phyloP scores from a whole-genome alignment of 2,329 filamentous ascomycete species.

The Exophiala lecanii-corni region DNA sequence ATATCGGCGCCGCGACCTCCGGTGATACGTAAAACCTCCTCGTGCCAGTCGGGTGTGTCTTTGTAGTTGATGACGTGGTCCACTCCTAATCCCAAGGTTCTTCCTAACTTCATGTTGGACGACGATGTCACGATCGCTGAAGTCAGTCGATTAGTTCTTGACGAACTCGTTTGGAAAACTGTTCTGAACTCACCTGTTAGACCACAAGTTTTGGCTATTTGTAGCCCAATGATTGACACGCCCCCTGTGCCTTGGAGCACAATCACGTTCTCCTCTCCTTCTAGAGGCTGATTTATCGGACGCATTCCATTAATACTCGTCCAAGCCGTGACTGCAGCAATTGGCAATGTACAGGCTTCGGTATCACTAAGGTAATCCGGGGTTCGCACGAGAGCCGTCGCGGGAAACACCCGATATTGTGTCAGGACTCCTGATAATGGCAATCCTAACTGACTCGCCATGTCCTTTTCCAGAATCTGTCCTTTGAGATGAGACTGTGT shows the following conservation, averaged over 20 bases:
- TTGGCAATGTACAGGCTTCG: slow-evolving; percentile 39
- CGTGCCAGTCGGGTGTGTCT: slow-evolving; percentile 53
- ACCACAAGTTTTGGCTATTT: slow-evolving; percentile 33
- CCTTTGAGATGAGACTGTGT: slow-evolving; percentile 40
- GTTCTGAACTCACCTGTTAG: neutral
- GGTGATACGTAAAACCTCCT: slow-evolving; percentile 47
- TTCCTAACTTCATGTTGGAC: slow-evolving; percentile 49
- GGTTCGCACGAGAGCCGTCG: slow-evolving; percentile 37
- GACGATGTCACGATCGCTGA: slow-evolving; percentile 57
- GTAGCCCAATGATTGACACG: slow-evolving; percentile 42
- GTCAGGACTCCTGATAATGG: slow-evolving; percentile 38
- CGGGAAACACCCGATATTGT: slow-evolving; percentile 42
- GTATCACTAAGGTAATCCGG: slow-evolving; percentile 39
- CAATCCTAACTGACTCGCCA: slow-evolving; percentile 39
- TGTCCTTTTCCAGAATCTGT: slow-evolving; percentile 27
- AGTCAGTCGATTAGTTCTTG: slow-evolving; percentile 46
- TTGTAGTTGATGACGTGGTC: slow-evolving; percentile 59
- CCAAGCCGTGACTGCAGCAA: slow-evolving; percentile 48
- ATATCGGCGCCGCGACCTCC: slow-evolving; percentile 55
- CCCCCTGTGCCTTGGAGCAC: slow-evolving; percentile 46
- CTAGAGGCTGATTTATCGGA: slow-evolving; percentile 39
- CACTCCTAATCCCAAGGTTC: slow-evolving; percentile 54
- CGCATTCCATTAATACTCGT: slow-evolving; percentile 46
- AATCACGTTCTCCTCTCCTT: slow-evolving; percentile 33
- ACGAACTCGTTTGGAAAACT: slow-evolving; percentile 40